Evolutionary conservation across 2,329 filamentous ascomycete species (phyloP).

Genomic region (Cucurbitaria berberidis): DNA sequence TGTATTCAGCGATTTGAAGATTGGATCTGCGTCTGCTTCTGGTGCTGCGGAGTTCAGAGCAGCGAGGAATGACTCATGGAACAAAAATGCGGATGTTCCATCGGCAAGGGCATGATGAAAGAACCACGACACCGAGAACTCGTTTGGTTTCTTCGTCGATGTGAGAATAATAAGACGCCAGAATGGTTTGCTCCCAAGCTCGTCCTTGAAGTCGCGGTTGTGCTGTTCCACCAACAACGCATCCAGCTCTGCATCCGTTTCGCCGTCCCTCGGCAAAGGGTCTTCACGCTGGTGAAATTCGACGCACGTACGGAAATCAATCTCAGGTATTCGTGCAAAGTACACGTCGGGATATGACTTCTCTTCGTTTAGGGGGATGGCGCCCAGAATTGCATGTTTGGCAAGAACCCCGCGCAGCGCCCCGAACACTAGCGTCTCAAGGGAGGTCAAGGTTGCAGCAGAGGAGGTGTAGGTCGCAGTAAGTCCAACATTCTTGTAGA

Average conservation of each 20-base stretch:
- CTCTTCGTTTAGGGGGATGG: conserved; percentile 51
- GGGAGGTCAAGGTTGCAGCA: background rate
- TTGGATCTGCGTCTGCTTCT: background rate
- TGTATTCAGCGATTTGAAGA: conserved; percentile 17
- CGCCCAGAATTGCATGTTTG: conserved; percentile 53
- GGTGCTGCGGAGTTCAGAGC: conserved; percentile 33
- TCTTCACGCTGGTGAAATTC: conserved; percentile 36
- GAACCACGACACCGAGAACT: conserved; percentile 55
- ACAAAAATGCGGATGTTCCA: conserved; percentile 53
- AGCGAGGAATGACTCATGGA: conserved; percentile 52
- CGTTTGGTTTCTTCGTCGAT: conserved; percentile 3
- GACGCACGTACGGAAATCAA: conserved; percentile 51
- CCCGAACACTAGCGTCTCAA: conserved; percentile 46
- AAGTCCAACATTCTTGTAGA: conserved; percentile 55
- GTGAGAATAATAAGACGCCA: conserved; percentile 53
- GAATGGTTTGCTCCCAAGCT: conserved; percentile 41
- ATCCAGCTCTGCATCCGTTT: conserved; percentile 52
- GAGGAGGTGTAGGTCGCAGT: conserved; percentile 38
- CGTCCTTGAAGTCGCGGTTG: conserved; percentile 46
- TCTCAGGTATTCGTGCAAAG: conserved; percentile 53
- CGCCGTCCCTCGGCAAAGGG: conserved; percentile 19
- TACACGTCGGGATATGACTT: conserved; percentile 48
- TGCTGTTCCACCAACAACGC: conserved; percentile 51
- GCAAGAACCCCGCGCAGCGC: conserved; percentile 47
- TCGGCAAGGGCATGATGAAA: conserved; percentile 59